A percentile compares a stretch with the other conserved stretches of the same genome.
Evolutionary conservation across 73 alveolate genomes (phyloP).

Genomic region (Paramecium sexaurelia): DNA sequence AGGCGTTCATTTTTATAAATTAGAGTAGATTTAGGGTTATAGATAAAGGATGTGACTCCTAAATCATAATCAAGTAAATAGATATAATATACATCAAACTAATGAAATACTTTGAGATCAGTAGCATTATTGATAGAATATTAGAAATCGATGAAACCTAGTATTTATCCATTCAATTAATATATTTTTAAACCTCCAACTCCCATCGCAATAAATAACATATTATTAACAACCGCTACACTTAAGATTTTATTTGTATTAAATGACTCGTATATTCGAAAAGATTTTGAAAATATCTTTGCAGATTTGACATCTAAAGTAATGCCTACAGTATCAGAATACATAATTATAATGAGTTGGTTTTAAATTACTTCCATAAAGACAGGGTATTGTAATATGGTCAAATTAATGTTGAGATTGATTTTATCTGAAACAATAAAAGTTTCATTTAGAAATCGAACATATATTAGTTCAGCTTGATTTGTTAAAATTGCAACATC

Average conservation of each 20-base stretch:
- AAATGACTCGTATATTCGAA: neutral
- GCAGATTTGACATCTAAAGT: neutral
- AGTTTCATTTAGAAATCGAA: neutral
- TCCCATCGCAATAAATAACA: constrained; percentile 16
- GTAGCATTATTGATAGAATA: neutral
- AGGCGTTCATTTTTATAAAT: neutral
- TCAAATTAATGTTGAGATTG: neutral
- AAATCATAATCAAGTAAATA: constrained; percentile 15
- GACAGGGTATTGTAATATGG: neutral
- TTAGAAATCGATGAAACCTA: neutral
- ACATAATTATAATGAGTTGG: neutral
- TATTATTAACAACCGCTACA: neutral
- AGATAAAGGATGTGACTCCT: neutral
- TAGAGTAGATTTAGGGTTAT: neutral
- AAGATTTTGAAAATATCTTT: neutral
- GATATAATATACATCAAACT: neutral
- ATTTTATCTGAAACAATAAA: neutral
- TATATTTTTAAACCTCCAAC: neutral
- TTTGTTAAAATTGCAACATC: neutral
- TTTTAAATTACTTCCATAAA: neutral
- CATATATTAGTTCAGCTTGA: neutral
- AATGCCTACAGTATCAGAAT: neutral
- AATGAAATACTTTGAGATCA: constrained; percentile 8
- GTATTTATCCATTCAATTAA: neutral
- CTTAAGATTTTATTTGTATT: neutral